Evolutionary conservation across 345 rosid genomes (phyloP).

Genomic region (Draba incana): DNA sequence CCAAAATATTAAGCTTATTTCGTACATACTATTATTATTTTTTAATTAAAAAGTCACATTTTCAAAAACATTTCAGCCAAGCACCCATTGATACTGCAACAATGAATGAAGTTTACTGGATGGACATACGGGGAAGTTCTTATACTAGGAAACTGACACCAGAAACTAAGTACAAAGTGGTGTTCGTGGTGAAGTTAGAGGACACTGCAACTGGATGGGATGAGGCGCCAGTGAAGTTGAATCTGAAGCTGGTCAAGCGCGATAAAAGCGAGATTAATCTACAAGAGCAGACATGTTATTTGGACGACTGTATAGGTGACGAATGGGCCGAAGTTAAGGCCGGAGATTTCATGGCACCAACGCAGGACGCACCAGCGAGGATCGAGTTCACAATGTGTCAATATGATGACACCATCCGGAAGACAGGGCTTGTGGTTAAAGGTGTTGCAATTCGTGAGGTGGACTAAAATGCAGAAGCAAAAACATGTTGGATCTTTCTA

Average conservation of each 20-base stretch:
- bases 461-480: neutral
- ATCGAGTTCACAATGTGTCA: too few relatives aligned
- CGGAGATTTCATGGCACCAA: too few relatives aligned
- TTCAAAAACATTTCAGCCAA: constrained; percentile 4
- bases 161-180: constrained; percentile 45
- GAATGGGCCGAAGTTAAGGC: too few relatives aligned
- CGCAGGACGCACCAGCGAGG: too few relatives aligned
- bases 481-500: neutral
- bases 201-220: neutral
- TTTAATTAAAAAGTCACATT: neutral
- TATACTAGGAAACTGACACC: constrained; percentile 49
- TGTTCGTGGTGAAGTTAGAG: constrained; percentile 43
- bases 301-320: too few relatives aligned
- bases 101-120: constrained; percentile 53
- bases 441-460: neutral
- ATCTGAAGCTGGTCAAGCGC: neutral
- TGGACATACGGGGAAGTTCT: constrained; percentile 47
- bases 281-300: too few relatives aligned
- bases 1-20: too few relatives aligned
- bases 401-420: neutral
- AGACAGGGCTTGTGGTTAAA: too few relatives aligned
- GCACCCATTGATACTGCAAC: constrained; percentile 45
- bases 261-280: too few relatives aligned
- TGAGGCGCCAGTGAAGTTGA: neutral
- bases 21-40: too few relatives aligned